phyloP scores from a whole-genome alignment of 345 rosid genomes.

The Limnanthes douglasii region DNA sequence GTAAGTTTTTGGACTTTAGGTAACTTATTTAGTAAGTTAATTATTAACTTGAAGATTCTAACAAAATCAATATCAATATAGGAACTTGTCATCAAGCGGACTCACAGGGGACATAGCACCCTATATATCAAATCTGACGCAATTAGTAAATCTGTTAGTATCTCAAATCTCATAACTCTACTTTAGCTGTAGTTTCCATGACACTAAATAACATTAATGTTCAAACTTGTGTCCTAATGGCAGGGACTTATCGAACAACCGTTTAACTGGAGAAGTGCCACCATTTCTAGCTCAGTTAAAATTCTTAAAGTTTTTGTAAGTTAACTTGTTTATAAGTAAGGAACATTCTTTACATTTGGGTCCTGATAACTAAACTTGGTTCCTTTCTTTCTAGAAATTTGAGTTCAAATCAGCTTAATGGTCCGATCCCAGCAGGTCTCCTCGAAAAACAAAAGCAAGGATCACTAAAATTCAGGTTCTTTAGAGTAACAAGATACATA shows the following conservation, averaged over 20 bases:
- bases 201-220: not conserved
- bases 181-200: too few species aligned
- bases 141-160: slow-evolving; percentile 15
- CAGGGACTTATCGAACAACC: slow-evolving; percentile 33
- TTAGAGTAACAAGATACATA: not conserved
- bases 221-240: not conserved
- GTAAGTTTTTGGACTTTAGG: not conserved
- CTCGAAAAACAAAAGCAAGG: slow-evolving; percentile 5
- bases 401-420: slow-evolving; percentile 12
- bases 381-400: slow-evolving; percentile 14
- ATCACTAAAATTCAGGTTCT: too few species aligned
- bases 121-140: slow-evolving; percentile 7
- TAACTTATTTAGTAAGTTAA: not conserved
- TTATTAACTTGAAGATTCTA: not conserved
- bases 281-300: slow-evolving; percentile 15
- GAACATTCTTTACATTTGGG: too few species aligned
- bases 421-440: slow-evolving; percentile 13
- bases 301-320: slow-evolving; percentile 24
- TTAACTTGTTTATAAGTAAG: not conserved
- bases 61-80: not conserved
- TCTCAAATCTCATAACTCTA: not conserved
- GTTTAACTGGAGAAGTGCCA: slow-evolving; percentile 19
- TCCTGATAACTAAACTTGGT: not conserved
- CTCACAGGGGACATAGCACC: slow-evolving; percentile 8
- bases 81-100: slow-evolving; percentile 13